Base-by-base conservation (phyloP, 495 filamentous ascomycete species). In the Aspergillus coremiiformis region DNA sequence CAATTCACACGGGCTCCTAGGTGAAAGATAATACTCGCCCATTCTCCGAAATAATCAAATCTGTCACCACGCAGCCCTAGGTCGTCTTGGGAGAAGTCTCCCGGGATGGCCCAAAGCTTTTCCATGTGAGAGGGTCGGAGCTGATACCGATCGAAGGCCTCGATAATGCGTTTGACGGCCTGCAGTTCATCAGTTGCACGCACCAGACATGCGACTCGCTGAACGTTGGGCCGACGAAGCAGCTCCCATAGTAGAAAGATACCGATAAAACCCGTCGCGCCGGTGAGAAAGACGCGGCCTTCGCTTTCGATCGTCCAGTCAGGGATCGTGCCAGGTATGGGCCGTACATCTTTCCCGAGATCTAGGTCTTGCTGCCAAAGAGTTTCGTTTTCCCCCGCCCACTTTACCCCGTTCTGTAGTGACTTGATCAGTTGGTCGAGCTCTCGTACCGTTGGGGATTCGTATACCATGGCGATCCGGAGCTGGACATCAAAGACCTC, bases 21-120 rank as follows among this genome's bases (percentile, higher is more conserved):
- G 27, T 58, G 55, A 20, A 58, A 54, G 24, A 58, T 51, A 9
- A 54, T 47, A 19, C 55, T 58, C 1, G 53, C 3, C 51, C 51
- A 53, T 10, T 20, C 15, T 6, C 44, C n/a, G 11, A 42, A 27
- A 8, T 14, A 15, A 0, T 39, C 12, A 22, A 42, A 53, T 10
- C 21, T 15, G 12, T 47, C 12, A 1, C 3, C 33, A 6, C 8
- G 5, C 3, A 53, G 22, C 6, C 51, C 51, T 3, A 53, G 15
- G 10, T 32, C 3, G 0, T 33, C 30, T 3, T 39, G 1, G 12
- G 41, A 5, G 20, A 52, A 39, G 17, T 52, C 50, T 6, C 50
- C 50, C 1, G 50, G 29, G 4, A 52, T n/a, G 2, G 30, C 20
- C 4, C 43, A 24, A 7, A 46, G 15, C 21, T 43, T 44, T 2